Conservation (phyloP, 129 eudicot genomes). For the Arctium minus region DNA sequence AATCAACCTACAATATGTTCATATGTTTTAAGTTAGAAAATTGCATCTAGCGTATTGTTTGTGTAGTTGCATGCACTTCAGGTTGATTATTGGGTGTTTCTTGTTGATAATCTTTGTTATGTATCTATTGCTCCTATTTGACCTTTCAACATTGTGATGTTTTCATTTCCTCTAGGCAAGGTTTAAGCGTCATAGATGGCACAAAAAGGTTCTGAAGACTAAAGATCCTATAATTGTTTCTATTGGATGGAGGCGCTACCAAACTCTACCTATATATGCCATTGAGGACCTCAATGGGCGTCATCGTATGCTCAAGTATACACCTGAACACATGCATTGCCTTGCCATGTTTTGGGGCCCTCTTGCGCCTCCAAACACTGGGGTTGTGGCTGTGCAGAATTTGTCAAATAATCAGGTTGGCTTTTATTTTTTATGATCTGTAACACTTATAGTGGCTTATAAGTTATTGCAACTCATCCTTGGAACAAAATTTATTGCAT, state of each 20-base stretch:
- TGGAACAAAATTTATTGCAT: background rate
- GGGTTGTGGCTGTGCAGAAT: constrained; percentile 88
- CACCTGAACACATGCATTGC: constrained; percentile 98
- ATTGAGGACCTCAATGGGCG: constrained; percentile 85
- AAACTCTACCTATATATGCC: constrained; percentile 83
- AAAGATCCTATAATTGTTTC: constrained; percentile 91
- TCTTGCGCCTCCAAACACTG: constrained; percentile 94
- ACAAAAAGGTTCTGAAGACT: constrained; percentile 80
- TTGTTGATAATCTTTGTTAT: background rate
- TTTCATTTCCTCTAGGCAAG: constrained; percentile 47
- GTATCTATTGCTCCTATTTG: background rate
- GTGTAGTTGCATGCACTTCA: background rate
- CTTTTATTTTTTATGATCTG: background rate
- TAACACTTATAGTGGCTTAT: background rate
- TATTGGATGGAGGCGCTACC: constrained; percentile 97
- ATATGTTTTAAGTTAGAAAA: background rate
- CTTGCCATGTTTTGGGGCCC: constrained; percentile 99
- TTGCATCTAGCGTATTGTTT: background rate
- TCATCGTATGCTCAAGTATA: constrained; percentile 91
- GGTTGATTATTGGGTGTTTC: constrained; percentile 4
- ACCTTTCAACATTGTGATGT: background rate
- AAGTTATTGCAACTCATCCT: background rate
- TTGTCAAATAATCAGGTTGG: constrained; percentile 74
- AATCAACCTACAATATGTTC: too few species aligned
- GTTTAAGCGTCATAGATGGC: constrained; percentile 95